Evolutionary conservation across 2,329 filamentous ascomycete species (phyloP).

Genomic region (Gaeumannomyces tritici): DNA sequence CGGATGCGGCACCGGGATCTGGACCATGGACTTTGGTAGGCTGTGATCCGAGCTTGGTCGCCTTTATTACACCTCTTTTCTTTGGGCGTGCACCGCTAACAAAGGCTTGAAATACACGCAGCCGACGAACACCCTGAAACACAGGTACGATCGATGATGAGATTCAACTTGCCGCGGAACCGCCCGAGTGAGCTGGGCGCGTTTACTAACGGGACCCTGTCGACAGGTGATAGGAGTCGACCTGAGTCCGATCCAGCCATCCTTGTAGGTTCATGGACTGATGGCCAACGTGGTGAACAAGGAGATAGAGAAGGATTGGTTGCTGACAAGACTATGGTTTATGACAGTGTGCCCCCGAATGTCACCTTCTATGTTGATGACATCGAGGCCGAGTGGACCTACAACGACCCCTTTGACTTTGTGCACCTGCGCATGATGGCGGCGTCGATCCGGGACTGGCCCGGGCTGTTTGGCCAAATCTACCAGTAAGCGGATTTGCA

Average conservation of each 20-base stretch:
- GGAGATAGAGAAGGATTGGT: too few relatives aligned
- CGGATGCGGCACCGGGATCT: slow-evolving; percentile 4
- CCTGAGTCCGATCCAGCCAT: slow-evolving; percentile 12
- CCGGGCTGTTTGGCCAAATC: slow-evolving; percentile 7
- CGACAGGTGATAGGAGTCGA: slow-evolving; percentile 13
- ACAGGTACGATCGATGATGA: background rate
- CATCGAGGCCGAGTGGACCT: slow-evolving; percentile 12
- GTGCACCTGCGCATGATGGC: slow-evolving; percentile 11
- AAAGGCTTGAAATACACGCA: too few relatives aligned
- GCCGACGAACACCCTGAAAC: slow-evolving; percentile 4
- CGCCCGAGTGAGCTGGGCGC: too few relatives aligned
- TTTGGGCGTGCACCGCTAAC: background rate
- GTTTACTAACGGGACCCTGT: background rate
- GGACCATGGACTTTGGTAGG: slow-evolving; percentile 4
- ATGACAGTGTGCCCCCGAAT: slow-evolving; percentile 10
- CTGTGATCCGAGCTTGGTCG: background rate
- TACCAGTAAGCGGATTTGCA: slow-evolving; percentile 2
- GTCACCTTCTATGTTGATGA: slow-evolving; percentile 13
- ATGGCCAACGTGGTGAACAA: too few relatives aligned
- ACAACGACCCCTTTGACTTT: slow-evolving; percentile 9
- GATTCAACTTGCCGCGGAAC: background rate
- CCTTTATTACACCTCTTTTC: background rate
- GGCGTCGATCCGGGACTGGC: slow-evolving; percentile 11
- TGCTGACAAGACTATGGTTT: too few relatives aligned
- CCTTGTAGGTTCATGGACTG: slow-evolving; percentile 3